Base-by-base conservation (phyloP, 805 yeast genomes). In the Zygoascus ofunaensis region DNA sequence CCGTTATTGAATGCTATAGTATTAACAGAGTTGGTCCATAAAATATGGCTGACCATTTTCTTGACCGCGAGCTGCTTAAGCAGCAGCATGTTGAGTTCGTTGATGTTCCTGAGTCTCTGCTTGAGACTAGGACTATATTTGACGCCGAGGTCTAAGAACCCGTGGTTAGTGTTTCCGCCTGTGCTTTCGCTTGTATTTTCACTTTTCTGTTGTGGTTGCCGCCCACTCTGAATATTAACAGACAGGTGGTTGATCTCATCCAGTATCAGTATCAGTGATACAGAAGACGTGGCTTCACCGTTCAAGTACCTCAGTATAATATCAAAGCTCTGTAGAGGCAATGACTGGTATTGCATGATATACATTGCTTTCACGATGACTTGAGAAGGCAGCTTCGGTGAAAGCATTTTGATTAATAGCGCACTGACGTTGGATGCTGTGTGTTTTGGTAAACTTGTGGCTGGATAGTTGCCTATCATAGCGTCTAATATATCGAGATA, bases 401-500 rank as follows among this genome's bases (percentile, higher is more conserved):
- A 42, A 21, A 32, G 37, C 19, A 15, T 36, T 18, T 38, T 34
- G 33, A 10, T 26, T n/a, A 45, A 19, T 28, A 37, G 8, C 28
- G 15, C 23, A 34, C 20, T 23, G n/a, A 39, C 23, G 20, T 33
- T 15, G 15, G 28, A 1, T 5, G 20, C 42, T 15, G 41, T 26
- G 15, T 28, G 24, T 4, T 35, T 28, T 24, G 32, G 41, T 26
- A 21, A 24, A 23, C 17, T 37, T n/a, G n/a, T n/a, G n/a, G n/a
- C n/a, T n/a, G n/a, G n/a, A n/a, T n/a, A n/a, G n/a, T n/a, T n/a
- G 20, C 41, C 21, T 22, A 37, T 39, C 7, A 48, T 23, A 10
- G 38, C 24, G 26, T 45, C 49, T 26, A 48, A 34, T n/a, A 39
- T 19, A 22, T 42, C 45, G 12, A 48, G 37, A 18, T 39, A 20